A percentile compares a stretch with the other conserved stretches of the same genome.
Conservation (phyloP, 306 rosid species). For the Gillenia trifoliata region DNA sequence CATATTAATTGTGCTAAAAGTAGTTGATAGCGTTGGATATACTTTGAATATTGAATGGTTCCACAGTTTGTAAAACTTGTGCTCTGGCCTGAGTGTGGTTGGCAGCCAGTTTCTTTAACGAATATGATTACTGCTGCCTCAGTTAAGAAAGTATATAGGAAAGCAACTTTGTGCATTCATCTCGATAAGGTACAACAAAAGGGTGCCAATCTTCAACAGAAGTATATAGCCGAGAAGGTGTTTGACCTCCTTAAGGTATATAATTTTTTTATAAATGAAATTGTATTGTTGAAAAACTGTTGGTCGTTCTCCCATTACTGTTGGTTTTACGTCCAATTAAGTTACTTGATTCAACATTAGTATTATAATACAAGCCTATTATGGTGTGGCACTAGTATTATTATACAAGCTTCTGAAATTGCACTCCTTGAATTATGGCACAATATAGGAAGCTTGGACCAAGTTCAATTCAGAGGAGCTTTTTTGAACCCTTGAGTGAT, state of each 20-base stretch:
- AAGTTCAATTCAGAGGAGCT: slow-evolving; percentile 99
- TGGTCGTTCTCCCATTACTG: background rate
- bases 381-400: background rate
- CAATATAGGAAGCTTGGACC: slow-evolving; percentile 90
- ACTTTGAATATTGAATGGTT: too few species aligned
- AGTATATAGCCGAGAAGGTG: slow-evolving; percentile 92
- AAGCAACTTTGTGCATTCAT: slow-evolving; percentile 93
- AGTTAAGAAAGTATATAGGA: slow-evolving; percentile 84
- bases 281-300: background rate
- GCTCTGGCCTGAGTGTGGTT: slow-evolving; percentile 95
- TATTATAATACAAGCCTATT: background rate
- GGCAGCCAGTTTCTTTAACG: slow-evolving; percentile 94
- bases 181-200: slow-evolving; percentile 99
- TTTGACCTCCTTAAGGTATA: slow-evolving; percentile 98
- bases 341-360: background rate
- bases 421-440: slow-evolving; percentile 7
- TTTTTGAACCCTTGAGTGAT: slow-evolving; percentile 38
- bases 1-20: too few species aligned
- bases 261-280: background rate
- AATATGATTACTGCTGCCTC: slow-evolving; percentile 71
- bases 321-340: background rate
- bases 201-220: slow-evolving; percentile 95
- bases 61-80: slow-evolving; percentile 20
- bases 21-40: too few species aligned
- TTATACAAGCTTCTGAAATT: background rate